Conservation (phyloP, 495 filamentous ascomycete species). For the Penicillium argentinense region DNA sequence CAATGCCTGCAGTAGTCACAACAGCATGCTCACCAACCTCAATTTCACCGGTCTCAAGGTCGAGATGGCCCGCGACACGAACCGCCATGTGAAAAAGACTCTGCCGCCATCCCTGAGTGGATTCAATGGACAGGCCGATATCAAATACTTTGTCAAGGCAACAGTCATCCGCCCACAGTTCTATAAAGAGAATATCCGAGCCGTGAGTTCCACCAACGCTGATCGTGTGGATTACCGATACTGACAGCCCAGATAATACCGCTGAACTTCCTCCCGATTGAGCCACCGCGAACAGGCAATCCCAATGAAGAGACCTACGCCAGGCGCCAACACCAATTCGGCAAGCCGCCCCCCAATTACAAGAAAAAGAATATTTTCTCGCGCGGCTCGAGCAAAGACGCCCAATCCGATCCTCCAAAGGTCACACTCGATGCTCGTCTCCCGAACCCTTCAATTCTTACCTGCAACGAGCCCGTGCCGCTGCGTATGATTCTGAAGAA, state of each 20-base stretch:
- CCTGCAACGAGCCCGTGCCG: constrained; percentile 82
- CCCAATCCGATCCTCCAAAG: constrained; percentile 38
- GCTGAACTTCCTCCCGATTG: constrained; percentile 89
- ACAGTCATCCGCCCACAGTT: constrained; percentile 80
- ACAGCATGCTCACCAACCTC: constrained; percentile 57
- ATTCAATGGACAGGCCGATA: constrained; percentile 80
- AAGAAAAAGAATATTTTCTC: constrained; percentile 59
- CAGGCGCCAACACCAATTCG: constrained; percentile 75
- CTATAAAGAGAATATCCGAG: constrained; percentile 82
- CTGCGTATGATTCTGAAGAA: constrained; percentile 77
- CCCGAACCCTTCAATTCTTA: constrained; percentile 85
- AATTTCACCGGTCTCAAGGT: constrained; percentile 55
- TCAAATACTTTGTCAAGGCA: constrained; percentile 89
- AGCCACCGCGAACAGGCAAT: constrained; percentile 71
- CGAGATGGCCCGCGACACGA: constrained; percentile 55
- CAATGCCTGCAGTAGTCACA: constrained; percentile 70
- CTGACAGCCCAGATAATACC: constrained; percentile 44
- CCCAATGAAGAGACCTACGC: constrained; percentile 80
- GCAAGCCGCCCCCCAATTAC: constrained; percentile 34
- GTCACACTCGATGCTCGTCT: constrained; percentile 76
- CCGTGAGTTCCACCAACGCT: constrained; percentile 36
- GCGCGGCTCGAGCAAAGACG: constrained; percentile 29
- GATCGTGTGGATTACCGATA: no score
- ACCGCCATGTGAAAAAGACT: constrained; percentile 76
- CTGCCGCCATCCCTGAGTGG: constrained; percentile 84